Conservation (phyloP, 2,329 filamentous ascomycete species). For the Bipolaris zeicola region DNA sequence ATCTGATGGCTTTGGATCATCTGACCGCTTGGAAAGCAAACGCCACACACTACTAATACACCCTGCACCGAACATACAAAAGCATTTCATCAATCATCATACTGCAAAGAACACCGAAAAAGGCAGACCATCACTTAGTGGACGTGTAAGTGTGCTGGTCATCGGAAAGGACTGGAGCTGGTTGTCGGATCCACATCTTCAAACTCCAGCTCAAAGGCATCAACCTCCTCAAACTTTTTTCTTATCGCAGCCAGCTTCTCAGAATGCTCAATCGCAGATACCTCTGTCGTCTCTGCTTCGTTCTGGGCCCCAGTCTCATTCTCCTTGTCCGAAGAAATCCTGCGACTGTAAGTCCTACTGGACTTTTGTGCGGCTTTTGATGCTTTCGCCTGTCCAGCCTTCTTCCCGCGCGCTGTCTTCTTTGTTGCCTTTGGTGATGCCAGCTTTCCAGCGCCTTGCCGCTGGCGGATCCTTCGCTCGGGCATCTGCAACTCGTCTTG, state of each 20-base stretch:
- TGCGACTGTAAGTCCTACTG: constrained; percentile 42
- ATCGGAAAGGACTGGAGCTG: constrained; percentile 51
- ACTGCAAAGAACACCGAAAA: not conserved
- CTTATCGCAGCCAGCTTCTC: constrained; percentile 51
- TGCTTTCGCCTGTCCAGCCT: constrained; percentile 21
- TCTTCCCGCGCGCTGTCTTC: constrained; percentile 33
- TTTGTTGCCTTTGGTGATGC: constrained; percentile 32
- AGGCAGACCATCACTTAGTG: not conserved
- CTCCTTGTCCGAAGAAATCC: constrained; percentile 52
- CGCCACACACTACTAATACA: constrained; percentile 3
- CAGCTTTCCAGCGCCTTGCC: constrained; percentile 22
- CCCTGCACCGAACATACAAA: constrained; percentile 1
- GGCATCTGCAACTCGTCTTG: constrained; percentile 51
- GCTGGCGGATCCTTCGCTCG: constrained; percentile 26
- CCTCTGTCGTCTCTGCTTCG: constrained; percentile 34
- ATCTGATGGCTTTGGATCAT: not conserved
- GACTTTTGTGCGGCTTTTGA: constrained; percentile 28
- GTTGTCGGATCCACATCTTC: constrained; percentile 52
- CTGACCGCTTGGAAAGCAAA: constrained; percentile 2
- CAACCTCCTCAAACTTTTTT: constrained; percentile 57
- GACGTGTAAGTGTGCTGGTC: not conserved
- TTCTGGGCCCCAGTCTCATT: constrained; percentile 40
- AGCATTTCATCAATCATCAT: constrained; percentile 14
- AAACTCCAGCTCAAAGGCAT: constrained; percentile 58
- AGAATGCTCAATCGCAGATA: constrained; percentile 32